Base-by-base conservation (phyloP, 2,329 filamentous ascomycete species). In the Torrubiella hemipterigena region DNA sequence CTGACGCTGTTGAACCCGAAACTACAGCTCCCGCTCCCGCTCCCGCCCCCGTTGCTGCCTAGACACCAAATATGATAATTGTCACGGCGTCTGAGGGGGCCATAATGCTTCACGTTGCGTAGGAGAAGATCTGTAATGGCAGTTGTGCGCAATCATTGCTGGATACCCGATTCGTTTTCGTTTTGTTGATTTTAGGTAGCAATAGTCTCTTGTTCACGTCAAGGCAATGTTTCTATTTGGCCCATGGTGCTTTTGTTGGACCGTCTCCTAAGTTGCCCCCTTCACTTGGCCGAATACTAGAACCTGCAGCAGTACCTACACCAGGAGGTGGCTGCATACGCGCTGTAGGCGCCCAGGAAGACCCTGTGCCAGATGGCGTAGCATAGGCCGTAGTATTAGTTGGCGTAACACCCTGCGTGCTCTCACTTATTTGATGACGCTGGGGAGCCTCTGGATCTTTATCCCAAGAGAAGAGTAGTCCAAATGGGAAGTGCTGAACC, bases 401-500 rank as follows among this genome's bases (percentile, higher is more conserved):
- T 3, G 28, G 15, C 10, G 33, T 23, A n/a, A 27, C 17, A 12
- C 17, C 14, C 10, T 30, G 14, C 10, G 24, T 24, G 24, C 29
- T 7, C 48, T 36, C 10, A 43, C 42, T 7, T 72, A 69, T 69
- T 16, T 62, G 50, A 6, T 58, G 46, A 1, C 67, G 65, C 2
- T 52, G 42, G 2, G 54, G 42, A 2, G 78, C 76, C 32, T 70
- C 59, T 0, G 77, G 77, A 47, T 86, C 78, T 28, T 53, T 57
- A 3, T 83, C 75, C 79, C 81, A 89, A 22, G 69, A 73, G 49
- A 89, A 85, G n/a, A 91, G 59, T 6, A 77, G 80, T 17, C 83
- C 83, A 42, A 91, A 89, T 3, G 69, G 73, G 43, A 91, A 96
- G 56, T 98, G 91, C 56, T 98, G 91, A n/a, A 98, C 85, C 3